These are phyloP conservation scores for Acaromyces ingoldii DNA, from an alignment of 1,284 basidiomycete genomes.

Conservation along the genomic window DNA sequence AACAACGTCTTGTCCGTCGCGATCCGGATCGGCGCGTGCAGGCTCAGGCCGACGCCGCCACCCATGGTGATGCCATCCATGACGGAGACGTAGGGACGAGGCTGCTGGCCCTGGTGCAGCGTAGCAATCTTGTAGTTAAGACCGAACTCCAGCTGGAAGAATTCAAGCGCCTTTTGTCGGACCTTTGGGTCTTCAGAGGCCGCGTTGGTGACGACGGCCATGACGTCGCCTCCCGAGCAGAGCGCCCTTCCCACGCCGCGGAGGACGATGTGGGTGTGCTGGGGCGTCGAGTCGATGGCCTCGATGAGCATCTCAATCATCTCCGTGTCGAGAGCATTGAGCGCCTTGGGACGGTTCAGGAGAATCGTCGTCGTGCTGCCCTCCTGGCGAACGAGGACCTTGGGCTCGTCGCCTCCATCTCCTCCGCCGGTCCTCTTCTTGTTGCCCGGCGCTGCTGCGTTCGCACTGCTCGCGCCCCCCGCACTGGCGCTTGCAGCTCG, in stretches of 20 bases:
- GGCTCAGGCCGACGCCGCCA: slow-evolving; percentile 84
- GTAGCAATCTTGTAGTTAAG: slow-evolving; percentile 78
- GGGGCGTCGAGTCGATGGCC: slow-evolving; percentile 64
- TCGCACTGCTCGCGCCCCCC: too few species aligned
- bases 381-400: slow-evolving; percentile 28
- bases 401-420: slow-evolving; percentile 8
- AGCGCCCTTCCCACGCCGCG: slow-evolving; percentile 70
- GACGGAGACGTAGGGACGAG: slow-evolving; percentile 15
- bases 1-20: slow-evolving; percentile 82
- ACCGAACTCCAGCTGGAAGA: slow-evolving; percentile 91
- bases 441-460: too few species aligned
- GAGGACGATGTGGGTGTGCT: slow-evolving; percentile 29
- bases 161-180: slow-evolving; percentile 64
- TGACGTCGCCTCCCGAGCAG: slow-evolving; percentile 92
- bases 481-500: too few species aligned
- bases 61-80: slow-evolving; percentile 72
- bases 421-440: slow-evolving; percentile 7
- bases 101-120: slow-evolving; percentile 10
- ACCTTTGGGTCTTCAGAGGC: slow-evolving; percentile 22
- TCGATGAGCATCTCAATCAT: slow-evolving; percentile 74
- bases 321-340: slow-evolving; percentile 77
- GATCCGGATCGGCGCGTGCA: slow-evolving; percentile 83
- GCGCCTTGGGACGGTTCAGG: slow-evolving; percentile 75
- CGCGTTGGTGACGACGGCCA: slow-evolving; percentile 54
- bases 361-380: slow-evolving; percentile 60